Base-by-base conservation (phyloP, 257 asterid genomes). In the Nicotiana paniculata region DNA sequence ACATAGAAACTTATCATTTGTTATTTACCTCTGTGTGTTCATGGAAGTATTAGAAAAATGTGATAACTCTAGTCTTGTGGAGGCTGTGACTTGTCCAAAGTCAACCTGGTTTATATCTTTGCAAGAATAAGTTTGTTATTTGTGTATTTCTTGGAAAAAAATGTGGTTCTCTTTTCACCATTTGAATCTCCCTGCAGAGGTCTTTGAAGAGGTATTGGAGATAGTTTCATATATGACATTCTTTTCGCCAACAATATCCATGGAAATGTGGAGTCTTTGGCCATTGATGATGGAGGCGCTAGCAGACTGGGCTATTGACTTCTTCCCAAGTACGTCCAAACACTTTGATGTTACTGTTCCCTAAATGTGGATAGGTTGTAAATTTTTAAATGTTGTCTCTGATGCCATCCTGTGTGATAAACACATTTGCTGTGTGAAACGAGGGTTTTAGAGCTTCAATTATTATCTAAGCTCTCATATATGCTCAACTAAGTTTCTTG, bases 251-350 rank as follows among this genome's bases (percentile, higher is more conserved):
- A 91, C 93, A 75, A 92, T 96, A 85, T 94, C 99, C 83, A 81
- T 92, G 89, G 98, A 94, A 51, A 94, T 96, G 98, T 96, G 99
- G 99, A 91, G 95, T 85, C 98, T 96, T 37, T 96, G 99, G 99
- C 97, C 98, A 57, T 88, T 96, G 81, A 86, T 96, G 97, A 94
- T 94, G 92, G 96, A 94, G 82, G 95, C 98, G 2, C 88, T 96
- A 85, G 93, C 97, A 83, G 98, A 96, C 64, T 96, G 99, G 99
- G 99, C 99, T 70, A 93, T 96, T 80, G 99, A 96, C 85, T 96
- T 93, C 91, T 96, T 94, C 86, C 92, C 97, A 79, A 96, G 99
- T 96, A 94, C 48, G 99, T 68, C 48, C 81, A 32, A 30, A 26
- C 28, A 51, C 30, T 51, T 74, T 13, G 28, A 48, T 75, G 26